Percentiles rank a stretch among this genome's conserved stretches.
These are phyloP conservation scores for Oenanthe sinensis DNA, from an alignment of 129 eudicot genomes.

Conservation along the genomic window DNA sequence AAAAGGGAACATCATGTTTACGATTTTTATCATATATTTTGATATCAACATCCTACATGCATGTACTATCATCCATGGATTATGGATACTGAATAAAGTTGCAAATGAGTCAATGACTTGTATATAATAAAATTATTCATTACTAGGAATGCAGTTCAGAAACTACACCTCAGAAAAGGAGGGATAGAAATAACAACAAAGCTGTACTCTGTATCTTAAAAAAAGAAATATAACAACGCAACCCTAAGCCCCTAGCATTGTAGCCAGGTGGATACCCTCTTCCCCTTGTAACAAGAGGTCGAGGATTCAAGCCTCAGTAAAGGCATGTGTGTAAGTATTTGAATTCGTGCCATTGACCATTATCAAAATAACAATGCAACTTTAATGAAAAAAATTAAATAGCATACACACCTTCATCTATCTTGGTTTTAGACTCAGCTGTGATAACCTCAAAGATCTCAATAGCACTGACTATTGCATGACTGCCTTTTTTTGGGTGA, in stretches of 20 bases:
- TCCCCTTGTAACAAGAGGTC: not conserved
- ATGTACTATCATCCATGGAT: not conserved
- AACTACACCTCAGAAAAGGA: not conserved
- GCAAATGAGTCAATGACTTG: not conserved
- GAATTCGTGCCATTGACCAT: not conserved
- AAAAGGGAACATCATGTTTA: not conserved
- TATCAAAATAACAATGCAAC: not conserved
- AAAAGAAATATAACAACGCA: not conserved
- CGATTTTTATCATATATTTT: not conserved
- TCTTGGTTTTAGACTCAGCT: constrained; percentile 68
- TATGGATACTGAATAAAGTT: not conserved
- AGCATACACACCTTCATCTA: constrained; percentile 52
- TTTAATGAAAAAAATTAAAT: not conserved
- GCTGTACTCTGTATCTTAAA: not conserved
- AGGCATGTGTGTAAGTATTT: not conserved
- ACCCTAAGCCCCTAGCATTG: not conserved
- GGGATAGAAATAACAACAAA: not conserved
- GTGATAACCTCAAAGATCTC: constrained; percentile 76
- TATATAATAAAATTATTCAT: not conserved
- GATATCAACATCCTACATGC: not conserved
- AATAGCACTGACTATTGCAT: constrained; percentile 64
- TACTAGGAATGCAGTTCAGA: not conserved
- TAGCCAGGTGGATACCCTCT: not conserved
- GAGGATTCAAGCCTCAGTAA: not conserved
- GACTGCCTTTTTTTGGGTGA: constrained; percentile 52